Percentiles rank a stretch among this genome's conserved stretches.
Evolutionary conservation across 2,329 filamentous ascomycete genomes (phyloP).

Genomic region (Xylariomycetidae sp.): DNA sequence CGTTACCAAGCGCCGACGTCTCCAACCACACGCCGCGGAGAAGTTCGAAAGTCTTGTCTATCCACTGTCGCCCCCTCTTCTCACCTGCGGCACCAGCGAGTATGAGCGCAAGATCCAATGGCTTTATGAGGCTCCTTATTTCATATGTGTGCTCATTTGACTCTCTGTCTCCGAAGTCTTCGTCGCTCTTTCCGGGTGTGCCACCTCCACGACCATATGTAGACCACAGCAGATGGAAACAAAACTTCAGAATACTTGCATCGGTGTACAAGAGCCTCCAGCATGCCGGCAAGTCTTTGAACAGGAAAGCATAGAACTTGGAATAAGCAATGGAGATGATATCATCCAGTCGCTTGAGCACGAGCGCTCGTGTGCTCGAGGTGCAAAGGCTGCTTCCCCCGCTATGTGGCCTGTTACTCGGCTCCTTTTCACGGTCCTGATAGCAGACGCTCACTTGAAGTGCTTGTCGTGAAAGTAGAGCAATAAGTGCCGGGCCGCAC

Average conservation of each 20-base stretch:
- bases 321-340: slow-evolving; percentile 55
- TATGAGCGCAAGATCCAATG: slow-evolving; percentile 73
- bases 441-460: slow-evolving; percentile 8
- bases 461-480: slow-evolving; percentile 22
- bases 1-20: neutral
- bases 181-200: slow-evolving; percentile 9
- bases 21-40: slow-evolving; percentile 24
- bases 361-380: too few relatives aligned
- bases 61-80: slow-evolving; percentile 43
- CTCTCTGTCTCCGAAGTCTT: slow-evolving; percentile 10
- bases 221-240: slow-evolving; percentile 26
- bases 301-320: slow-evolving; percentile 67
- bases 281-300: slow-evolving; percentile 57
- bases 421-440: slow-evolving; percentile 2
- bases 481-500: slow-evolving; percentile 20
- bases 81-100: slow-evolving; percentile 61
- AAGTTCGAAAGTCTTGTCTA: slow-evolving; percentile 46
- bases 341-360: slow-evolving; percentile 46
- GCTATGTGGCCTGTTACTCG: too few relatives aligned
- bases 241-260: slow-evolving; percentile 60
- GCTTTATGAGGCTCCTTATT: slow-evolving; percentile 49
- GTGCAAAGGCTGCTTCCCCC: too few relatives aligned
- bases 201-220: slow-evolving; percentile 4
- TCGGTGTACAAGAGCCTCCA: slow-evolving; percentile 73
- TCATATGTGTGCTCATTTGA: slow-evolving; percentile 47